These are phyloP conservation scores for Obelidium mucronatum DNA, from an alignment of 192 early-diverging fungal species.

Conservation along the genomic window DNA sequence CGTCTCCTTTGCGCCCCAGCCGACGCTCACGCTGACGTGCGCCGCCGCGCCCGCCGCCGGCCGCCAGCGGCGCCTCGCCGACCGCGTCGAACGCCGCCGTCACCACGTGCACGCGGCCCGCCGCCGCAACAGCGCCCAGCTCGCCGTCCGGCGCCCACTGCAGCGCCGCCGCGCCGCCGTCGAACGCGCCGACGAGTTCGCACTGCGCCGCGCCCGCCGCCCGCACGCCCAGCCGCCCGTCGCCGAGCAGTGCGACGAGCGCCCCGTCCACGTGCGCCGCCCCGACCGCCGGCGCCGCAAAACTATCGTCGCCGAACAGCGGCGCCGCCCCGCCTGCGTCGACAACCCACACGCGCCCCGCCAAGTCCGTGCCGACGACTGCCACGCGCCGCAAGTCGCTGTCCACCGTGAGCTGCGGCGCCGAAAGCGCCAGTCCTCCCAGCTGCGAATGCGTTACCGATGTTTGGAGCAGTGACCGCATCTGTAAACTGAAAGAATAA, in stretches of 20 bases:
- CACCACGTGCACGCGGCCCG: conserved; percentile 80
- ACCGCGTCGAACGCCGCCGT: conserved; percentile 93
- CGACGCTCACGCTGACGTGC: conserved; percentile 78
- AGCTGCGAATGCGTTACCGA: neutral
- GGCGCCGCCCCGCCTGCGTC: no score
- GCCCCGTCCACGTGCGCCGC: no score
- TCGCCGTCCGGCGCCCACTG: conserved; percentile 43
- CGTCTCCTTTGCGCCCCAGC: conserved; percentile 97
- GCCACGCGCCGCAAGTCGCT: no score
- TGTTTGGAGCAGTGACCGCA: neutral
- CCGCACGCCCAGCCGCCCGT: no score
- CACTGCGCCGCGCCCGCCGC: no score
- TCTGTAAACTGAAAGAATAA: neutral
- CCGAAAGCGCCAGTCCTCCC: neutral
- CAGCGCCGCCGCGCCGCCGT: neutral
- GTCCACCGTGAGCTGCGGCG: neutral
- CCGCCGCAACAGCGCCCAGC: conserved; percentile 45
- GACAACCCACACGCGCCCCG: no score
- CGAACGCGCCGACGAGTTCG: neutral
- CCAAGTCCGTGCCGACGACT: no score
- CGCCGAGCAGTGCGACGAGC: no score
- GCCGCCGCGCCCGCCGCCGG: neutral
- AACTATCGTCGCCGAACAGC: no score
- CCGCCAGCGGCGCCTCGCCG: conserved; percentile 73
- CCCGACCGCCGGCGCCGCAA: no score